Conservation (phyloP, 108 stramenopile species). For the Pelagomonas calceolata region DNA sequence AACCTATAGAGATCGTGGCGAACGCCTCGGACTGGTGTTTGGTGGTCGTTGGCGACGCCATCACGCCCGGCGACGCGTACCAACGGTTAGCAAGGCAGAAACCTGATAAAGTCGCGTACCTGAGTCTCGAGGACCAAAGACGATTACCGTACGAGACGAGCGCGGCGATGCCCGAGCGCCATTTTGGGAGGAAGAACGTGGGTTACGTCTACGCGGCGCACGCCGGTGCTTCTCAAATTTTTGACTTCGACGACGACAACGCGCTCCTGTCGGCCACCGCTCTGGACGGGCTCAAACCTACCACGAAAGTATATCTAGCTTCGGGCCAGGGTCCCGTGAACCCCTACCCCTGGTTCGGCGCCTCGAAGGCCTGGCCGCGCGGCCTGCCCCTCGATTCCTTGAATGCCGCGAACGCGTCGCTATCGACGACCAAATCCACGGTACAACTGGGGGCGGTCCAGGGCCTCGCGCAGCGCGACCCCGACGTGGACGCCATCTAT, state of each 20-base stretch:
- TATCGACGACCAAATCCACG: neutral
- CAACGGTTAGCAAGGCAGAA: neutral
- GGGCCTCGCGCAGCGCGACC: conserved; percentile 39
- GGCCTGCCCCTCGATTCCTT: conserved; percentile 38
- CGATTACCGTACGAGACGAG: conserved; percentile 14
- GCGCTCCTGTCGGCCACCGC: conserved; percentile 8
- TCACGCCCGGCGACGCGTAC: conserved; percentile 21
- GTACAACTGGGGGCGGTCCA: conserved; percentile 36
- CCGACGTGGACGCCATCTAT: conserved; percentile 54
- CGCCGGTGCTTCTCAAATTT: conserved; percentile 41
- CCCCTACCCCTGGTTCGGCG: conserved; percentile 38
- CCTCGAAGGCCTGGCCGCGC: conserved; percentile 40
- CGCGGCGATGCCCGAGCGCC: conserved; percentile 22
- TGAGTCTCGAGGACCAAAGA: conserved; percentile 12
- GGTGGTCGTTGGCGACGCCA: conserved; percentile 47
- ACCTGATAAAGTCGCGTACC: conserved; percentile 3
- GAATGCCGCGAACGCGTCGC: conserved; percentile 2
- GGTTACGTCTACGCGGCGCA: conserved; percentile 46
- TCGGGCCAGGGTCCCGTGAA: conserved; percentile 20
- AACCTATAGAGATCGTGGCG: conserved; percentile 22
- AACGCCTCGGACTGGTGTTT: conserved; percentile 31
- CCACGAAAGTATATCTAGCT: neutral
- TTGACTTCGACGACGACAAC: conserved; percentile 58
- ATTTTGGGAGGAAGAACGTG: conserved; percentile 52
- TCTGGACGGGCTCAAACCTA: neutral